Evolutionary conservation across 495 filamentous ascomycete genomes (phyloP), one percentile per base, ranked within the genome.

Genomic region (Podospora conica): DNA sequence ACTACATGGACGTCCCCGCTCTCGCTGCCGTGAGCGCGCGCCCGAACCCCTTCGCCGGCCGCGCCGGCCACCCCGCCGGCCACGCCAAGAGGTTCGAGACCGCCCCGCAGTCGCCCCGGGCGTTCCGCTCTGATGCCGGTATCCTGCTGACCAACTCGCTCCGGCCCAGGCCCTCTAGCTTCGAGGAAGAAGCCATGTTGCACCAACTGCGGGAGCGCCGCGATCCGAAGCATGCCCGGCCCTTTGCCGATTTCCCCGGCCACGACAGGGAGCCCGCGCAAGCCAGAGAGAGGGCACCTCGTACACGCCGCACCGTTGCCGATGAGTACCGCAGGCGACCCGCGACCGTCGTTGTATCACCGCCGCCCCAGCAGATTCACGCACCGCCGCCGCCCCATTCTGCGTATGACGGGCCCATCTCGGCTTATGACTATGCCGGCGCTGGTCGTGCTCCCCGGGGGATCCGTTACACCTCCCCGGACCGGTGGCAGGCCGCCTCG

Each of bases 1-100:
- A 84, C 53, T 81, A 85, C 64, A 86, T 88, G 81, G 79, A 83
- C 61, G 76, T 84, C 15, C 82, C 84, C 9, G 65, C 70, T 9
- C 64, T 53, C 20, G 64, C 73, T 12, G 69, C 58, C 31, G 61
- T 63, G 24, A 33, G 59, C 31, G 24, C 70, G 0, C 65, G 68
- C 25, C 28, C 55, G 18, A 73, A 73, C 67, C 79, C 71, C 12
- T 73, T 73, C 57, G 65, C 53, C 20, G n/a, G 28, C 24, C 60
- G 55, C 9, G 10, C 69, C 12, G 40, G 12, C 66, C 79, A 68
- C 15, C 70, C 70, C 60, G 63, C 28, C 11, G 21, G 29, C 31
- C 62, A 28, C 9, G 18, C 70, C 18, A 63, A 54, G 24, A 56
- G 59, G 8, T 66, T 65, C 31, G 55, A 27, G 25, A 23, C 75